phyloP scores from a whole-genome alignment of 345 rosid species.

The Brassica napus region DNA sequence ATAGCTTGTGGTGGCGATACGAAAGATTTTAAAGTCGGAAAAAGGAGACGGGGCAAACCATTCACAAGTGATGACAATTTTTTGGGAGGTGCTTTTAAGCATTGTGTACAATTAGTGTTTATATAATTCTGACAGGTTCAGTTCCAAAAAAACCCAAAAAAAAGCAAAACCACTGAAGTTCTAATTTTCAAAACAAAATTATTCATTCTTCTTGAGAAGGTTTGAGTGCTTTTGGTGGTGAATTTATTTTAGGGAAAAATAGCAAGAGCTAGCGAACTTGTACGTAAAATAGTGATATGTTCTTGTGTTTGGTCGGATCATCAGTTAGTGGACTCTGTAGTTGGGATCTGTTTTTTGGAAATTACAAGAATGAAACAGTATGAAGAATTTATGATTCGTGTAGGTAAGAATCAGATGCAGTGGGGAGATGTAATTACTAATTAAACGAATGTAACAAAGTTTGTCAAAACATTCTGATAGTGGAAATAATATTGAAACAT shows the following conservation, averaged over 20 bases:
- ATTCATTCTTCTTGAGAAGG: slow-evolving; percentile 31
- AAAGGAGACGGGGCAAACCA: slow-evolving; percentile 18
- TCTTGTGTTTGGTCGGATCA: slow-evolving; percentile 4
- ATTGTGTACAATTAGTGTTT: slow-evolving; percentile 43
- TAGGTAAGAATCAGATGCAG: neutral
- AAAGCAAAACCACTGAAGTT: slow-evolving; percentile 11
- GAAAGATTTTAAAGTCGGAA: slow-evolving; percentile 5
- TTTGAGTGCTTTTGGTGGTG: slow-evolving; percentile 14
- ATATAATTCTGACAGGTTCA: slow-evolving; percentile 34
- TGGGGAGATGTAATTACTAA: neutral
- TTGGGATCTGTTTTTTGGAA: neutral
- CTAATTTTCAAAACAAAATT: slow-evolving; percentile 20
- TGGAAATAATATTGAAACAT: neutral
- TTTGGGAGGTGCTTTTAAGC: slow-evolving; percentile 31
- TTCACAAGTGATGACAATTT: slow-evolving; percentile 14
- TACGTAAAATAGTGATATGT: neutral
- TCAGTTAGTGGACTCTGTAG: slow-evolving; percentile 3
- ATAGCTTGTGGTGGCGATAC: slow-evolving; percentile 38
- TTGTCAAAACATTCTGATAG: neutral
- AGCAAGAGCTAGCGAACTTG: slow-evolving; percentile 8
- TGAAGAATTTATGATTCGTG: slow-evolving; percentile 1
- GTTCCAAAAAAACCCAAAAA: neutral
- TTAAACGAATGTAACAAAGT: neutral
- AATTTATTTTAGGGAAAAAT: neutral
- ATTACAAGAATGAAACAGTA: neutral